Evolutionary conservation across 2,329 filamentous ascomycete genomes (phyloP).

Genomic region (Huntiella bhutanensis): DNA sequence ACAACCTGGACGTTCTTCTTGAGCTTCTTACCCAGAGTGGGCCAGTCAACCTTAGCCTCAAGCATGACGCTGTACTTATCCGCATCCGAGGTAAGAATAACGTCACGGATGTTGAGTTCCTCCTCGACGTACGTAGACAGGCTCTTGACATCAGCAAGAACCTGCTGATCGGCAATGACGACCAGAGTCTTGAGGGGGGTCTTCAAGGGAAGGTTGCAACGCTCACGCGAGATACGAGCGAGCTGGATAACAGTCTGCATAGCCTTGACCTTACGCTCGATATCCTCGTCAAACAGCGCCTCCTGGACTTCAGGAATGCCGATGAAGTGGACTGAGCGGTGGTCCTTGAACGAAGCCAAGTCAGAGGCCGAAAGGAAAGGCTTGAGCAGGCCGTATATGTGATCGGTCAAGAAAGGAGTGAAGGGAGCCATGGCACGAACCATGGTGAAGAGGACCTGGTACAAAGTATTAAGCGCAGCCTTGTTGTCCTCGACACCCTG

Average conservation of each 20-base stretch:
- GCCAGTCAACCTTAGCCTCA: slow-evolving; percentile 68
- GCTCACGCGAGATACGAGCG: slow-evolving; percentile 59
- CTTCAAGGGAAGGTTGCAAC: slow-evolving; percentile 60
- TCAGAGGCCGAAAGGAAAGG: slow-evolving; percentile 50
- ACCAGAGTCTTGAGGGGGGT: slow-evolving; percentile 67
- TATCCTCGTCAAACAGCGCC: slow-evolving; percentile 60
- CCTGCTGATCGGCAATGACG: slow-evolving; percentile 58
- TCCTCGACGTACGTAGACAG: slow-evolving; percentile 66
- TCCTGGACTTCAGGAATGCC: slow-evolving; percentile 63
- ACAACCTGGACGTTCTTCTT: slow-evolving; percentile 77
- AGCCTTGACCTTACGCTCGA: slow-evolving; percentile 60
- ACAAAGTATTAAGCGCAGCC: slow-evolving; percentile 71
- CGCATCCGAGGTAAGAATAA: slow-evolving; percentile 67
- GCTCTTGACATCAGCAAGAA: slow-evolving; percentile 59
- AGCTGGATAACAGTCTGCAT: slow-evolving; percentile 88
- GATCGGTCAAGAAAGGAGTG: slow-evolving; percentile 76
- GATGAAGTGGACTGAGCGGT: slow-evolving; percentile 71
- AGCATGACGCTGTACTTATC: slow-evolving; percentile 71
- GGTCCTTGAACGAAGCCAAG: slow-evolving; percentile 43
- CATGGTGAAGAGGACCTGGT: slow-evolving; percentile 73
- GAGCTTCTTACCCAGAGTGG: slow-evolving; percentile 74
- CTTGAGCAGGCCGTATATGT: slow-evolving; percentile 65
- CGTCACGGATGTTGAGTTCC: slow-evolving; percentile 65
- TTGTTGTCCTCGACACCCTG: slow-evolving; percentile 48
- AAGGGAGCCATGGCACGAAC: slow-evolving; percentile 69